Conservation (phyloP, 139 green algal species). For the Edaphochlamys debaryana region DNA sequence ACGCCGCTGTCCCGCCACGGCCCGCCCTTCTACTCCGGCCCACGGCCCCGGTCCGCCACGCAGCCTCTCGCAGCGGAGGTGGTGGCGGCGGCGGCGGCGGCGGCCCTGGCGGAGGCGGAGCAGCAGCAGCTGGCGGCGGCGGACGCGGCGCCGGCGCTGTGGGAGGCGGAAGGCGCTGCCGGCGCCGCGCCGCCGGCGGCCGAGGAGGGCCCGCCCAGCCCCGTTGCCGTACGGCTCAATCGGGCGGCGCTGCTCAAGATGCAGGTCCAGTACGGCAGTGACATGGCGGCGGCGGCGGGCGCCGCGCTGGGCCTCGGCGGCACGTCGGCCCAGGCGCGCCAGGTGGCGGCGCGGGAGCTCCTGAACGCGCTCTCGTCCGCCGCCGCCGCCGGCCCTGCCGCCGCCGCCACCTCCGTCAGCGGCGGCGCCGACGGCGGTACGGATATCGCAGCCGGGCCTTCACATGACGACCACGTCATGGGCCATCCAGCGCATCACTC, state of each 20-base stretch:
- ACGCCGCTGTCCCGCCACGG: no score
- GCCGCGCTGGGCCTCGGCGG: conserved; percentile 23
- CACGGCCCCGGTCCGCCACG: neutral
- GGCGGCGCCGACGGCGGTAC: neutral
- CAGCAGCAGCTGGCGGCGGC: neutral
- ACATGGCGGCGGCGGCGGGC: neutral
- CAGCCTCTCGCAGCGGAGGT: neutral
- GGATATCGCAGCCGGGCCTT: no score
- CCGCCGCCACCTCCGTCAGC: neutral
- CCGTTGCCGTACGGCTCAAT: conserved; percentile 10
- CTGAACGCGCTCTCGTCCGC: neutral
- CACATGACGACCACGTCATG: neutral
- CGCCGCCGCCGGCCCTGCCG: neutral
- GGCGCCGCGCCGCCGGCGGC: neutral
- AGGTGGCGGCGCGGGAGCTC: neutral
- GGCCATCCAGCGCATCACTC: neutral
- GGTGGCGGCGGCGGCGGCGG: conserved; percentile 2
- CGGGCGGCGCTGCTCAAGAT: conserved; percentile 9
- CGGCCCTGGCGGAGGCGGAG: neutral
- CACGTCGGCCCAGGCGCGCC: neutral
- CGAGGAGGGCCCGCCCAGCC: neutral
- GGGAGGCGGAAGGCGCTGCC: neutral
- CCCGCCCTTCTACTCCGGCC: neutral
- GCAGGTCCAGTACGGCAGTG: neutral
- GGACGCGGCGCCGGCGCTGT: neutral